phyloP scores from a whole-genome alignment of 2,329 filamentous ascomycete species.

The Pyrenochaeta sp. region DNA sequence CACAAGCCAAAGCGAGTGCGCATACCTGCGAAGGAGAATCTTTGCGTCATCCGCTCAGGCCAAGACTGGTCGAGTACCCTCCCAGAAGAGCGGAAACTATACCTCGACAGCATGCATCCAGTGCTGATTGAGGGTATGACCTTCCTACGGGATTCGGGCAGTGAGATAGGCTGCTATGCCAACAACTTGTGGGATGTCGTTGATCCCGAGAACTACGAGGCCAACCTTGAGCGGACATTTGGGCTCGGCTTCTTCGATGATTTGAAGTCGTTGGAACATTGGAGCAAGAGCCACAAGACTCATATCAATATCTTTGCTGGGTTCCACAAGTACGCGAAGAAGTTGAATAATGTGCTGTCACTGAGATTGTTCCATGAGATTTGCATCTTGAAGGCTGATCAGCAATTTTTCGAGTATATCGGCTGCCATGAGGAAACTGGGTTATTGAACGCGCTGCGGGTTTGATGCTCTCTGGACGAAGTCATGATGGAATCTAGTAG shows the following conservation, averaged over 20 bases:
- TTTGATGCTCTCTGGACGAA: too few species aligned
- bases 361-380: conserved; percentile 54
- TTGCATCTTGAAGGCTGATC: conserved; percentile 47
- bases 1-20: conserved; percentile 27
- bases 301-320: conserved; percentile 53
- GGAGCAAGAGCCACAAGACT: conserved; percentile 51
- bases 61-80: conserved; percentile 55
- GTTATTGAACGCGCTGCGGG: conserved; percentile 29
- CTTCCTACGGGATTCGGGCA: conserved; percentile 54
- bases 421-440: conserved; percentile 49
- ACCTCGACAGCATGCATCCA: conserved; percentile 56
- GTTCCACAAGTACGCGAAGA: conserved; percentile 50
- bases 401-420: conserved; percentile 55
- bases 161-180: conserved; percentile 54
- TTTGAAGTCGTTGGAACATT: conserved; percentile 50
- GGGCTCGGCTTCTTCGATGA: conserved; percentile 54
- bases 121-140: conserved; percentile 54
- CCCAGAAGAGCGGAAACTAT: conserved; percentile 53
- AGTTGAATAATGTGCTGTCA: conserved; percentile 45
- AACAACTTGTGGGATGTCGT: conserved; percentile 56
- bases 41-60: conserved; percentile 55
- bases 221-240: conserved; percentile 47
- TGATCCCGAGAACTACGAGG: conserved; percentile 24
- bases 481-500: too few species aligned
- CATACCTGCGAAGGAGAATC: conserved; percentile 50